Evolutionary conservation across 23 red algal genomes (phyloP).

Genomic region (Gracilaria vermiculophylla): DNA sequence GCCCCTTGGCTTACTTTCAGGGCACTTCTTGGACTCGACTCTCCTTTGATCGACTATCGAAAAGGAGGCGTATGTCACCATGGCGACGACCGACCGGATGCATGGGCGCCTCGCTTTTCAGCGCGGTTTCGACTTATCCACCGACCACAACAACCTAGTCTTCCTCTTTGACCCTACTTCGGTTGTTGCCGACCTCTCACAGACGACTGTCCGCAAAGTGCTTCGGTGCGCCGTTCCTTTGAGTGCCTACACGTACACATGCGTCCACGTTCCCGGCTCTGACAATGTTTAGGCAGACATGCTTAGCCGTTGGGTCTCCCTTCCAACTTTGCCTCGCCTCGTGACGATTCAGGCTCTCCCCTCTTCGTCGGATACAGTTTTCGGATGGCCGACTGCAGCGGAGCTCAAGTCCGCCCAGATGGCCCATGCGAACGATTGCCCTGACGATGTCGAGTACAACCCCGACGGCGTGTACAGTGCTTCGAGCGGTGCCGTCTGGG

Average conservation of each 20-base stretch:
- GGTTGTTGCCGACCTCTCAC: background rate
- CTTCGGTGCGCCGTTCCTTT: background rate
- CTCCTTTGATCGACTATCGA: background rate
- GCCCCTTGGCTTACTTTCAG: background rate
- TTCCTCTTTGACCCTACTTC: background rate
- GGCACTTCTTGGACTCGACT: background rate
- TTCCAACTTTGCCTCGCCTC: background rate
- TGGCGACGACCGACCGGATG: background rate
- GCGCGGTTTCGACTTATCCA: background rate
- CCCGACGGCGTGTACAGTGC: background rate
- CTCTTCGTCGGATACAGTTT: background rate
- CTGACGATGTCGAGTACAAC: no score
- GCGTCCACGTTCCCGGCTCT: background rate
- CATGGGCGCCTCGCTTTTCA: background rate
- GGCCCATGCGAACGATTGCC: background rate
- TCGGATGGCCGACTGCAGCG: background rate
- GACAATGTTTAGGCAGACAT: slow-evolving; percentile 2
- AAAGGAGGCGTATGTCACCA: background rate
- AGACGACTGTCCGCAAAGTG: background rate
- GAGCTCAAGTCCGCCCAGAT: background rate
- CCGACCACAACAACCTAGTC: slow-evolving; percentile 13
- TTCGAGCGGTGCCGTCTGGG: background rate
- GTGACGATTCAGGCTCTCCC: background rate
- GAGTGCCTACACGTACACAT: background rate
- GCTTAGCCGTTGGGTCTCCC: background rate